Evolutionary conservation across 768 basidiomycete genomes (phyloP), one percentile per base, ranked within the genome.

Genomic region (Sarcodon sp.): DNA sequence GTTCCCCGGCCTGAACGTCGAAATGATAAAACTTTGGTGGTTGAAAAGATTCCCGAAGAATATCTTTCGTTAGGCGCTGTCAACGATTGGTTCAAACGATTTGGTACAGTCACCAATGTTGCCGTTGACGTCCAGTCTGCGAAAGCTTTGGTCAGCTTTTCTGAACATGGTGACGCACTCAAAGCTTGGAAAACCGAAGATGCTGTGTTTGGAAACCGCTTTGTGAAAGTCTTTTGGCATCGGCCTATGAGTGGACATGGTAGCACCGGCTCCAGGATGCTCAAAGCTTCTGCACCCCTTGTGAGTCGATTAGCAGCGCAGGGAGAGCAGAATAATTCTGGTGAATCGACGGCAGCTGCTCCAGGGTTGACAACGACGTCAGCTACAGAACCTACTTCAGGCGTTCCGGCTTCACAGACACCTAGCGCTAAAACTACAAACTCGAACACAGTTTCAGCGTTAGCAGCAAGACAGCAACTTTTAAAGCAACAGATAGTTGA

Each of bases 211-310:
- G 80, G 79, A 9, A 93, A 92, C 56, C 79, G 93, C 45, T 96
- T 96, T 61, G 92, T 96, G 54, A 94, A 93, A 64, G 73, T 96
- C 33, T 89, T 94, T 57, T 96, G 93, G 91, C 90, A 94, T 65
- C 74, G 86, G 50, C 91, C 90, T 6, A 77, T 92, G 79, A 87
- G 87, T 47, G 92, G 93, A 0, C 87, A 92, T 56, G 92, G 92
- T 7, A 80, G 79, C 52, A 71, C 69, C 13, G 92, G 92, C 2
- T 68, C 78, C 44, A 75, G 83, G 53, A 77, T 83, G 69, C 66
- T 97, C 50, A 89, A 86, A 11, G 87, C 86, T 4, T 87, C 85
- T 31, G 88, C 87, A 7, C 74, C 80, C 1, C 56, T 87, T 8
- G 72, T 94, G 8, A 81, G 84, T 32, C 83, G 79, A 53, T 72